Base-by-base conservation (phyloP, 2,329 filamentous ascomycete species). In the Cadophora sp. region DNA sequence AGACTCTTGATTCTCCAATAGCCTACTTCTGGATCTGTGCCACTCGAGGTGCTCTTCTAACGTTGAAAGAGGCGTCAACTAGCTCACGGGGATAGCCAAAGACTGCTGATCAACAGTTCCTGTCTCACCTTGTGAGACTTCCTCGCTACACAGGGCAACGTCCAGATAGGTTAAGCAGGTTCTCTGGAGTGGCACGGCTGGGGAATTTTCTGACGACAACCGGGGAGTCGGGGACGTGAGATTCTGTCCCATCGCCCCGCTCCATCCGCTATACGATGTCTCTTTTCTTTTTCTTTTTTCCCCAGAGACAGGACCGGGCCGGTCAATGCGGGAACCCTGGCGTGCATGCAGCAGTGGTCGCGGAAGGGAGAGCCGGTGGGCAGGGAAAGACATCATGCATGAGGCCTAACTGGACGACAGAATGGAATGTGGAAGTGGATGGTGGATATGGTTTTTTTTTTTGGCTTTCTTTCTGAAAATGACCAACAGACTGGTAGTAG, bases 301-400 rank as follows among this genome's bases (percentile, higher is more conserved):
- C 39, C 1, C 30, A 56, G 16, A n/a, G 51, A 56, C 30, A 13
- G 51, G 56, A n/a, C 8, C 56, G 56, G 39, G 56, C 56, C 36
- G 39, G 56, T 30, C 51, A 33, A 33, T 45, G 16, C 55, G 56
- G 41, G 56, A 59, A 58, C 55, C 33, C 36, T 3, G 41, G 30
- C 53, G 27, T 58, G 56, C 36, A 59, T 43, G n/a, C 36, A 45
- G 56, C 39, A 56, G 51, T 56, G 36, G 56, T 43, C 56, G 14
- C 51, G 56, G 56, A 59, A 43, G 36, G n/a, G 36, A n/a, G 14
- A 45, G 20, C 56, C 33, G 55, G 55, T 58, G 50, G 24, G 22
- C 36, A 45, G 39, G 56, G 56, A 45, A 36, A 59, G 41, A 59
- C 41, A 59, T 59, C 18, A 59, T 59, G 56, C 56, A 45, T 22